Conservation (phyloP, 805 yeast species). For the Metschnikowia chrysomelidarum region DNA sequence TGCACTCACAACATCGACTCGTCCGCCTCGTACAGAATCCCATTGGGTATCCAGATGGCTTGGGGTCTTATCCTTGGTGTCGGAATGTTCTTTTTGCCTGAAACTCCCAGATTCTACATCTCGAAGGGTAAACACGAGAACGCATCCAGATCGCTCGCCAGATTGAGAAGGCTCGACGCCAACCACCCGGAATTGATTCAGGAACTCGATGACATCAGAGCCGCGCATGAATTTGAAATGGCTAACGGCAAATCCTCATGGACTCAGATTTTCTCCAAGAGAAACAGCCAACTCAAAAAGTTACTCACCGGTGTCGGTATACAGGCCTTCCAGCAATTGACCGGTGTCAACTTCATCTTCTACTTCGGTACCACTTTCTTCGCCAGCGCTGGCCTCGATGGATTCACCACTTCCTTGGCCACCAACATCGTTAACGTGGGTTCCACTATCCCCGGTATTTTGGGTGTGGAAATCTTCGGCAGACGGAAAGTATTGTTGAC, state of each 20-base stretch:
- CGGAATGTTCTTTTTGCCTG: conserved; percentile 34
- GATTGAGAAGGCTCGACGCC: conserved; percentile 43
- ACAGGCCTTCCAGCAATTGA: conserved; percentile 84
- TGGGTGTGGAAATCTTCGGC: conserved; percentile 63
- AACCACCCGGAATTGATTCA: conserved; percentile 65
- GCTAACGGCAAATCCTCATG: conserved; percentile 52
- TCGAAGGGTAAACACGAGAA: conserved; percentile 24
- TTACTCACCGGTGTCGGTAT: conserved; percentile 59
- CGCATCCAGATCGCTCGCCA: conserved; percentile 31
- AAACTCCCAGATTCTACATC: conserved; percentile 40
- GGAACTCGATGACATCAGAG: conserved; percentile 72
- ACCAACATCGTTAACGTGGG: conserved; percentile 41
- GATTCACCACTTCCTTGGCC: conserved; percentile 39
- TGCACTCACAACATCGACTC: conserved; percentile 33
- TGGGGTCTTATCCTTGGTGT: conserved; percentile 29
- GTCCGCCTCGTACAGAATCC: conserved; percentile 41
- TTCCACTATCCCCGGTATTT: conserved; percentile 37
- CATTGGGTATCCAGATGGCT: conserved; percentile 38
- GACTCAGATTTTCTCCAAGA: conserved; percentile 56
- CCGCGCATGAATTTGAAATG: conserved; percentile 67
- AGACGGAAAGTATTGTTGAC: conserved; percentile 58
- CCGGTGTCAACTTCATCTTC: conserved; percentile 88
- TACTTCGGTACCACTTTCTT: conserved; percentile 87
- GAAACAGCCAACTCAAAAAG: conserved; percentile 52
- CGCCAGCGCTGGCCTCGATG: conserved; percentile 56